Base-by-base conservation (phyloP, 2,329 filamentous ascomycete genomes). In the Alternaria longipes region DNA sequence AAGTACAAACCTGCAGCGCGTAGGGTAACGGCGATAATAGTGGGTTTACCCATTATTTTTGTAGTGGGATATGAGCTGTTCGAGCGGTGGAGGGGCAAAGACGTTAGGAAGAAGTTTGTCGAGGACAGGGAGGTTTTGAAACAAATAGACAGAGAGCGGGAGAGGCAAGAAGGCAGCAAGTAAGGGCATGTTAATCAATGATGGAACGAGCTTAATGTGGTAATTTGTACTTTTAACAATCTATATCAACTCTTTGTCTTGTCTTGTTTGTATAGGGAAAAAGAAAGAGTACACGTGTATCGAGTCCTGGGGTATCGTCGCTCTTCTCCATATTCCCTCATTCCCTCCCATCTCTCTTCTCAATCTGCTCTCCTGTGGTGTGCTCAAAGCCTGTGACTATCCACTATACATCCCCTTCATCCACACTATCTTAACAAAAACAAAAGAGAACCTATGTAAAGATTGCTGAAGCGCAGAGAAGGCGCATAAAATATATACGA, bases 21-120 rank as follows among this genome's bases (percentile, higher is more conserved):
- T 3, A 59, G 74, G 1, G 66, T 79, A 1, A 74, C 71, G 32
- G 67, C 70, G 12, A 75, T 79, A 6, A 77, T 79, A 6, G 76
- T 79, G 8, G 74, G 71, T 9, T 56, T 78, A 32, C 78, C 78
- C 1, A 55, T 80, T 32, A 63, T 76, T 0, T 28, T 79, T 11
- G 76, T 80, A 22, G 64, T 72, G 32, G 71, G 76, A 20, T 77
- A 64, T 22, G 74, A 78, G 52, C 40, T 79, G 59, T 77, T 71
- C 44, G 55, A 67, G 42, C 61, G 76, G 56, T 70, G 67, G 71
- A 58, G 57, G 59, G 65, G 55, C 2, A 60, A 66, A 58, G 58
- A 66, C 50, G 67, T 70, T 6, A 36, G 46, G 50, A 56, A n/a
- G 9, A 68, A 66, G 62, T 68, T 64, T 52, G 64, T 54, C 9